Evolutionary conservation across 169 alveolate species (phyloP).

Genomic region (Eimeria necatrix): DNA sequence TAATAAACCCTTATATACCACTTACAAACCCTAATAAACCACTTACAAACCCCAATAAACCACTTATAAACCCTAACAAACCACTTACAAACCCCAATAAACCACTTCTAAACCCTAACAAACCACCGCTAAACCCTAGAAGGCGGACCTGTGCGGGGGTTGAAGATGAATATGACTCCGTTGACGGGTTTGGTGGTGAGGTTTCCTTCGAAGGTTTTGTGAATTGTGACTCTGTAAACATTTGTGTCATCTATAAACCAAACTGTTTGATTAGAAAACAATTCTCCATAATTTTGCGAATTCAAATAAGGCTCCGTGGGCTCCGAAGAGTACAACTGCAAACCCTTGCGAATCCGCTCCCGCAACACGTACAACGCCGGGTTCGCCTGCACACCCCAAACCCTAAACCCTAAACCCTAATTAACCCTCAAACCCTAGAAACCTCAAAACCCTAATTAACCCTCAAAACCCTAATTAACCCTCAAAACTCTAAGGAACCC

Average conservation of each 20-base stretch:
- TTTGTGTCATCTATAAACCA: constrained; percentile 99
- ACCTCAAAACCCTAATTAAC: no score
- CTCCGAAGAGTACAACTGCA: constrained; percentile 99
- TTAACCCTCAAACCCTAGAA: no score
- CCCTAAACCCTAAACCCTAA: no score
- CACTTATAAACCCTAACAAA: no score
- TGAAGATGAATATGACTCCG: constrained; percentile 99
- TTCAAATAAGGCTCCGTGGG: constrained; percentile 99
- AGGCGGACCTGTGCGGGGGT: constrained; percentile 96
- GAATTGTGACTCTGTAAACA: constrained; percentile 99
- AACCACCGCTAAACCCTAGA: no score
- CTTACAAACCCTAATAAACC: neutral
- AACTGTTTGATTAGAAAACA: constrained; percentile 98
- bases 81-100: neutral
- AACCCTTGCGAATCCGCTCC: constrained; percentile 99
- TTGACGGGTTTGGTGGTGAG: constrained; percentile 99
- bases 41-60: no score
- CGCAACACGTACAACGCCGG: constrained; percentile 99
- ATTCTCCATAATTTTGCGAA: constrained; percentile 99
- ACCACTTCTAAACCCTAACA: neutral
- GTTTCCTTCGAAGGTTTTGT: constrained; percentile 99
- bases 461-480: no score
- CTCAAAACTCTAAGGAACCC: no score
- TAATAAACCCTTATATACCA: neutral
- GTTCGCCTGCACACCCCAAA: constrained; percentile 92